Base-by-base conservation (phyloP, 176 grass and related monocot species). In the Cenchrus fungigraminus region DNA sequence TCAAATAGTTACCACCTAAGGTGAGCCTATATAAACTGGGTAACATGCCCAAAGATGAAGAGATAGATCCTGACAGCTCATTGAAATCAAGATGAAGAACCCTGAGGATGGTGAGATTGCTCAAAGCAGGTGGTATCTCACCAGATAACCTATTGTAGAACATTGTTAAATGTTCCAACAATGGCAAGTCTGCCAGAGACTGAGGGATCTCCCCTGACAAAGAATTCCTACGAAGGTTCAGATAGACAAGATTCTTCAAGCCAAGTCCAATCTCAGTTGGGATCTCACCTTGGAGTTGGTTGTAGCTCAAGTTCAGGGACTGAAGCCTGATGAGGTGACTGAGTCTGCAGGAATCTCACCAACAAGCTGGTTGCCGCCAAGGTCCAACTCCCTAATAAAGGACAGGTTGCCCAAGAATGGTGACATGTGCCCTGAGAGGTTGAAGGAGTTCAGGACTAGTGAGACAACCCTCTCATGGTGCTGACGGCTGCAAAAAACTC, bases 261-360 rank as follows among this genome's bases (percentile, higher is more conserved):
- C 43, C 6, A 6, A 31, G 12, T 2, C 55, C 59, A 11, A 86
- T 12, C 65, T 71, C 34, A 28, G 17, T 0, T 19, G 90, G 90
- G 7, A 88, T 73, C 43, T 46, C 15, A 17, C 90, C 90, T 62
- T 79, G 73, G 22, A 92, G 77, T 2, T 68, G 17, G 64, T 92
- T 92, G 45, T 3, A 49, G 47, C 44, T 45, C 44, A 45, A 5
- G 44, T 45, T 45, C 44, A 45, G 44, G 1, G 3, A 2, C 44
- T 45, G 44, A 45, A 45, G 44, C 44, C 44, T 45, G 1, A 2
- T 45, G 44, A 45, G 44, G 2, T 45, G 44, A 45, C 44, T 5
- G 44, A 45, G 6, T 45, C 44, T 5, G 44, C 2, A 45, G 44
- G 44, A 2, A 45, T 45, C 44, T 45, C 2, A 2, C 44, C 44